A percentile compares a stretch with the other conserved stretches of the same genome.
Conservation (phyloP, 768 basidiomycete species). For the Gyrodon lividus region DNA sequence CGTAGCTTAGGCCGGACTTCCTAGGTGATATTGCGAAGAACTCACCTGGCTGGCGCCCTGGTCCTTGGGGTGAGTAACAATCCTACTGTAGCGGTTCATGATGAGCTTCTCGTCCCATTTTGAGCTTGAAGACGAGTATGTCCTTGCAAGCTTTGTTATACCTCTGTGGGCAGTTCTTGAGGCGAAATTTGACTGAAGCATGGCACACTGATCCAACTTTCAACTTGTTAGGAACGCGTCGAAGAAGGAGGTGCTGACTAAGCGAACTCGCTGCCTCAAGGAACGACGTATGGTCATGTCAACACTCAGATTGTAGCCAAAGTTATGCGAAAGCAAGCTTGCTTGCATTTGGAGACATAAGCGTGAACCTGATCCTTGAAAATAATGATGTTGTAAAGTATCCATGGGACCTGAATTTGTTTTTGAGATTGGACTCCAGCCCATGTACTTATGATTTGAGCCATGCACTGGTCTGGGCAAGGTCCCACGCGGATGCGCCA, state of each 20-base stretch:
- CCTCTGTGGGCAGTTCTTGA: slow-evolving; percentile 16
- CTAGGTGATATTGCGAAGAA: neutral
- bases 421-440: neutral
- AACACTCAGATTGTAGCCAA: no score
- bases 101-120: slow-evolving; percentile 41
- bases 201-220: slow-evolving; percentile 4
- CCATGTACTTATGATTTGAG: no score
- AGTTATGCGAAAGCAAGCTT: no score
- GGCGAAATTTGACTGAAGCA: slow-evolving; percentile 24
- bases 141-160: slow-evolving; percentile 28
- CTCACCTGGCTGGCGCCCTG: slow-evolving; percentile 92
- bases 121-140: slow-evolving; percentile 37
- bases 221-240: slow-evolving; percentile 3
- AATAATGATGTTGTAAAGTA: neutral
- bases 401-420: slow-evolving; percentile 10
- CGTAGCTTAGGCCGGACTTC: neutral
- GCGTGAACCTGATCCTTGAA: no score
- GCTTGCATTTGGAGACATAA: no score
- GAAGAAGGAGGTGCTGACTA: slow-evolving; percentile 13
- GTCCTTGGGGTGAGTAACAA: slow-evolving; percentile 87
- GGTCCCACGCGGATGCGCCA: neutral
- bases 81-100: slow-evolving; percentile 73
- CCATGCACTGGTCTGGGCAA: no score
- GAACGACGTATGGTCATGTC: neutral
- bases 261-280: neutral